Conservation (phyloP, 164 flowering plant species). For the Tetrastigma voinierianum region DNA sequence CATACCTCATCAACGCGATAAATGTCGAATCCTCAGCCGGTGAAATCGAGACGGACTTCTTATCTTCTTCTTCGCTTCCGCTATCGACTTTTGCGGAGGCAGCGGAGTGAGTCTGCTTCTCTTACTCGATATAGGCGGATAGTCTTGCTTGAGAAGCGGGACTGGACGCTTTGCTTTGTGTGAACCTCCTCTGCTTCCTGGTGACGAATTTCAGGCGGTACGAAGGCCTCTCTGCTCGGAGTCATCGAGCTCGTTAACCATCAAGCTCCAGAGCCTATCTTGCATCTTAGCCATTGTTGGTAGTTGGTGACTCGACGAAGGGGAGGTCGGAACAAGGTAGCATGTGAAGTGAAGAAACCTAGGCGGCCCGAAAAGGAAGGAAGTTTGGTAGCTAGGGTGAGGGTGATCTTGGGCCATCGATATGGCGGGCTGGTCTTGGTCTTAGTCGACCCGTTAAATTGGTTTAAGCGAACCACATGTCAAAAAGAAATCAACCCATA, state of each 20-base stretch:
- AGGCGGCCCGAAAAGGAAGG: too few relatives aligned
- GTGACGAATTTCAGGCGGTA: slow-evolving; percentile 55
- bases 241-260: slow-evolving; percentile 81
- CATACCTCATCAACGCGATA: slow-evolving; percentile 61
- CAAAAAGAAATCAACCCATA: too few relatives aligned
- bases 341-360: too few relatives aligned
- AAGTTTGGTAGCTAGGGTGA: too few relatives aligned
- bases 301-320: background rate
- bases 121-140: slow-evolving; percentile 79
- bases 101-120: slow-evolving; percentile 69
- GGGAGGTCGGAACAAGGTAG: background rate
- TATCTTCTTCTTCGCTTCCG: slow-evolving; percentile 28
- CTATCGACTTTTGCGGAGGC: slow-evolving; percentile 50
- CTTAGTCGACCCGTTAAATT: too few relatives aligned
- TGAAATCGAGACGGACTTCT: slow-evolving; percentile 59
- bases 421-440: too few relatives aligned
- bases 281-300: slow-evolving; percentile 87
- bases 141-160: slow-evolving; percentile 83
- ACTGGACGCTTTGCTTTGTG: slow-evolving; percentile 78
- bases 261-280: slow-evolving; percentile 72
- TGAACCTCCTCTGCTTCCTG: slow-evolving; percentile 75
- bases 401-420: too few relatives aligned
- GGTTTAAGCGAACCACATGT: too few relatives aligned
- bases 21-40: slow-evolving; percentile 63
- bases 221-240: slow-evolving; percentile 63